These are phyloP conservation scores for Aureobasidium sp. DNA, from an alignment of 2,329 filamentous ascomycete species.

Conservation along the genomic window DNA sequence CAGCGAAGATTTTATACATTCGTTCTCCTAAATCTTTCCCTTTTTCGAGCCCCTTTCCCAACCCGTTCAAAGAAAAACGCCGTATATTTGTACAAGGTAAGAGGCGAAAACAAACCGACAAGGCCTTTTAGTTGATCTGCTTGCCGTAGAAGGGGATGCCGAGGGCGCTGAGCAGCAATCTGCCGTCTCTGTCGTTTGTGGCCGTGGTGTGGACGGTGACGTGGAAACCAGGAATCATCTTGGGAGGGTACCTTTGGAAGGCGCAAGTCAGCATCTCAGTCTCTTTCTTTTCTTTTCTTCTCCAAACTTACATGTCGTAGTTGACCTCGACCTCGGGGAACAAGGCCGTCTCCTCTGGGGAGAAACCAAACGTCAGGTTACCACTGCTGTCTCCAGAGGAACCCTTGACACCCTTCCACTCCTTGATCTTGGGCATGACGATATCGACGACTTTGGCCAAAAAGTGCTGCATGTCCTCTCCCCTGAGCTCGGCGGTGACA, in stretches of 20 bases:
- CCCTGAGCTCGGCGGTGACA: slow-evolving; percentile 67
- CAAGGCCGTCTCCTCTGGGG: slow-evolving; percentile 62
- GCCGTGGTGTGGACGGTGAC: slow-evolving; percentile 78
- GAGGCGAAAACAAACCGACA: not conserved
- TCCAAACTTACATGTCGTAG: slow-evolving; percentile 67
- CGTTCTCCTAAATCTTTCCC: not conserved
- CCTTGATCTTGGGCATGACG: slow-evolving; percentile 90
- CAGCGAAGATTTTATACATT: not conserved
- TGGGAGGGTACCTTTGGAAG: slow-evolving; percentile 53
- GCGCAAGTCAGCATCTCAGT: not conserved
- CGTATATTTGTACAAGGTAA: not conserved
- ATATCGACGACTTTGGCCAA: slow-evolving; percentile 82
- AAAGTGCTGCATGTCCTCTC: slow-evolving; percentile 81
- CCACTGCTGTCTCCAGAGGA: slow-evolving; percentile 78
- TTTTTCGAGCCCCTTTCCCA: not conserved
- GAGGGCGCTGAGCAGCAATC: slow-evolving; percentile 61
- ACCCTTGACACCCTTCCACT: slow-evolving; percentile 75
- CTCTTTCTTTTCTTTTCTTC: not conserved
- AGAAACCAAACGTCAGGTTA: slow-evolving; percentile 77
- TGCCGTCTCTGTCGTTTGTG: slow-evolving; percentile 74
- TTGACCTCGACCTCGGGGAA: slow-evolving; percentile 95
- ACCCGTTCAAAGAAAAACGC: not conserved
- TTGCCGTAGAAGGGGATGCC: slow-evolving; percentile 80
- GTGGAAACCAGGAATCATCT: slow-evolving; percentile 78
- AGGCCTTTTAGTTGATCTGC: slow-evolving; percentile 41